Evolutionary conservation across 208 protist genomes (phyloP).

Genomic region (Crithidia bombi): DNA sequence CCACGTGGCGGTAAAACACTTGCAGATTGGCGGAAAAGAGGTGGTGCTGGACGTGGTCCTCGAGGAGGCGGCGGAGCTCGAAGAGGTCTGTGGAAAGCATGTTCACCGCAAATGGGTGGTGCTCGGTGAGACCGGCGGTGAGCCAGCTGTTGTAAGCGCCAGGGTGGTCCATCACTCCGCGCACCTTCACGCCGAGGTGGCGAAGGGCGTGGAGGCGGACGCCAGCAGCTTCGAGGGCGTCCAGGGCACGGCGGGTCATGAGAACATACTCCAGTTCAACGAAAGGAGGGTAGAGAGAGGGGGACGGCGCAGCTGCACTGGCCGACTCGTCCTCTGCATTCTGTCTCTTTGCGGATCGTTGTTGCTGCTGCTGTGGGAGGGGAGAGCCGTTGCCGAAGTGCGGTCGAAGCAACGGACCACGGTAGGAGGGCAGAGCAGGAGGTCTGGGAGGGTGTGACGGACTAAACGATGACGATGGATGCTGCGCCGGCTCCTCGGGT

Average conservation of each 20-base stretch:
- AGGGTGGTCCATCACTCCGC: constrained; percentile 86
- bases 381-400: constrained; percentile 29
- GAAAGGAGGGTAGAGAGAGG: constrained; percentile 42
- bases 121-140: constrained; percentile 74
- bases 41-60: constrained; percentile 47
- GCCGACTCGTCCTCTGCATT: constrained; percentile 2
- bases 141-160: constrained; percentile 87
- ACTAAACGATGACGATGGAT: not conserved
- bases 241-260: constrained; percentile 73
- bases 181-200: constrained; percentile 62
- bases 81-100: constrained; percentile 84
- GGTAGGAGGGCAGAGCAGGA: constrained; percentile 5
- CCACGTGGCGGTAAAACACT: constrained; percentile 81
- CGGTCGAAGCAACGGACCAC: constrained; percentile 28
- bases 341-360: not conserved
- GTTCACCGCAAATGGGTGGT: constrained; percentile 84
- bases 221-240: constrained; percentile 76
- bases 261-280: constrained; percentile 78
- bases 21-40: constrained; percentile 63
- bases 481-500: not conserved
- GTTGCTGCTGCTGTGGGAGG: not conserved
- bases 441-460: not conserved
- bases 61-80: constrained; percentile 60
- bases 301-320: constrained; percentile 1
- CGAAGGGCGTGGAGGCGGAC: constrained; percentile 54